These are phyloP conservation scores for Niebla homalea DNA, from an alignment of 495 filamentous ascomycete species.

Conservation along the genomic window DNA sequence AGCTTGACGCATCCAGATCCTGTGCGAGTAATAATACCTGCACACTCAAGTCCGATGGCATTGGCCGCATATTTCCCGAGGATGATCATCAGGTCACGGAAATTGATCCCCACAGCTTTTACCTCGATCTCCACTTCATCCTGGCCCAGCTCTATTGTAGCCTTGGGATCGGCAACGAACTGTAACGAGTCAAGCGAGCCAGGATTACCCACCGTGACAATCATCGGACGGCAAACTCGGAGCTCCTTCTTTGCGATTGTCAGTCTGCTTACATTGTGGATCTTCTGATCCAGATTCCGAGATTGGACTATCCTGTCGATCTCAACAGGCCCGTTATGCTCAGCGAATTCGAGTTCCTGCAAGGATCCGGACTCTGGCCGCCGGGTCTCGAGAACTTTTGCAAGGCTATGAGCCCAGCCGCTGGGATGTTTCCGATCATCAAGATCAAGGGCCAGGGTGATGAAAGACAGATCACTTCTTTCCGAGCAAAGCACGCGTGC, in stretches of 20 bases:
- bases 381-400: no score
- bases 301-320: constrained; percentile 18
- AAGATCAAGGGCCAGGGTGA: no score
- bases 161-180: constrained; percentile 4
- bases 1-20: constrained; percentile 33
- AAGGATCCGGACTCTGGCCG: not conserved
- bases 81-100: constrained; percentile 26
- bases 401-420: no score
- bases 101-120: constrained; percentile 10
- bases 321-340: constrained; percentile 19
- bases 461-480: no score
- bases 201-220: not conserved
- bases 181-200: constrained; percentile 10
- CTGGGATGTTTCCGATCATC: no score
- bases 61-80: constrained; percentile 25
- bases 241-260: not conserved
- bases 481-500: no score
- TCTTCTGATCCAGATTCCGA: not conserved
- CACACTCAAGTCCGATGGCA: constrained; percentile 39
- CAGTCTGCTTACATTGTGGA: not conserved
- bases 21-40: constrained; percentile 38
- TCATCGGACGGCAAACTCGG: not conserved
- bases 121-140: constrained; percentile 13
- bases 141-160: not conserved
- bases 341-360: constrained; percentile 20